Evolutionary conservation across 2,329 filamentous ascomycete genomes (phyloP).

Genomic region (Colletotrichum sp.): DNA sequence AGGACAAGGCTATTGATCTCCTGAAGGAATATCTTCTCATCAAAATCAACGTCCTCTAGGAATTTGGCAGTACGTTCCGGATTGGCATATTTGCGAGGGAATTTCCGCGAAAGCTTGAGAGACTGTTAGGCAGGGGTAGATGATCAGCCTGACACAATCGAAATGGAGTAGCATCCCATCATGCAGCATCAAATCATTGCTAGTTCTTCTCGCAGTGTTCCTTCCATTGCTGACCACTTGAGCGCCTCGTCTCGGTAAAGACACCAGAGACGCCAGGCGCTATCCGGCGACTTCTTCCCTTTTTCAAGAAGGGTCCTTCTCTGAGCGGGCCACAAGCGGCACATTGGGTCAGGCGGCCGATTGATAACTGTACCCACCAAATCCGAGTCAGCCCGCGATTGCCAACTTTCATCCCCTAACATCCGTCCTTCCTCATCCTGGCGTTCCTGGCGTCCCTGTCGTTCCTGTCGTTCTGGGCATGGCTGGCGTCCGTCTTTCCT

Average conservation of each 20-base stretch:
- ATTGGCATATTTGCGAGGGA: background rate
- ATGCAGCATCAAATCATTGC: background rate
- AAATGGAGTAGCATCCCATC: background rate
- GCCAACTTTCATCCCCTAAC: background rate
- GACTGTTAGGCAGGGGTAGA: background rate
- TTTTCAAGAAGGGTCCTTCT: background rate
- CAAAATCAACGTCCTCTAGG: background rate
- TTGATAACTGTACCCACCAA: accelerated
- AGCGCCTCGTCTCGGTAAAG: background rate
- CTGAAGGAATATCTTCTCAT: background rate
- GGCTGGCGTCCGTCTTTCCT: background rate
- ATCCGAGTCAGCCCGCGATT: background rate
- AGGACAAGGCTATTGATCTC: background rate
- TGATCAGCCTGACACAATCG: background rate
- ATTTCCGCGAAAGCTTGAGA: background rate
- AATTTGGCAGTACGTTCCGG: background rate
- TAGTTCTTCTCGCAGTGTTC: background rate
- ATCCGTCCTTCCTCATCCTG: background rate
- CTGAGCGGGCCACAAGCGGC: background rate
- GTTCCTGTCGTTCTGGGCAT: background rate
- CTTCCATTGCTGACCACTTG: background rate
- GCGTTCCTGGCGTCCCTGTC: background rate
- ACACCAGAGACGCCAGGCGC: too few relatives aligned
- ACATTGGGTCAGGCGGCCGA: background rate
- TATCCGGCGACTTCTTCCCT: too few relatives aligned